Evolutionary conservation across 176 grass and related monocot genomes (phyloP), one percentile per base, ranked within the genome.

Genomic region (Eragrostis curvula): DNA sequence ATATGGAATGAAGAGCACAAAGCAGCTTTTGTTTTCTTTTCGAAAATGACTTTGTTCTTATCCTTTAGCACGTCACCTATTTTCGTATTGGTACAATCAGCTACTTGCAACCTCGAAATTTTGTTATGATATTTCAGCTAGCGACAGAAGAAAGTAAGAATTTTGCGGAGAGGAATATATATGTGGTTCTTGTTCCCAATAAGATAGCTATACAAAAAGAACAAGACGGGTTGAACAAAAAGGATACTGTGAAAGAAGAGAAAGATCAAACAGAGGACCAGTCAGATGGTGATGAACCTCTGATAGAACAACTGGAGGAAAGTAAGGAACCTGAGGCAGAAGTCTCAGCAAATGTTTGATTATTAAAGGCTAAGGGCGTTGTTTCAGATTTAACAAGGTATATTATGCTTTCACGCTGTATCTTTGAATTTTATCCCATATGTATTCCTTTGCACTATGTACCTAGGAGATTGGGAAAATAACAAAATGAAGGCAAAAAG

Each of bases 191-290:
- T 65, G 82, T 86, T 74, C 96, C 96, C 64, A 98, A 95, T 79
- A 98, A 98, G 88, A 66, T 81, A 86, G 85, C 81, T 53, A 83
- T 93, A 83, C 96, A 98, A 81, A 98, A 94, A 89, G 89, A 90
- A 48, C 90, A 91, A 74, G 89, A 84, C 56, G 85, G 71, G 47
- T 44, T 84, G 27, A 91, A 90, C 86, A 98, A 83, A 89, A 93
- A 91, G 55, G 86, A 78, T 76, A 51, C 50, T 18, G 86, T 3
- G 24, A 67, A 53, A 86, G 85, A 71, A 77, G 70, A 66, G 0
- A 41, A 3, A 15, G 82, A 85, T 2, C 45, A 84, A 82, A 21
- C 12, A 12, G 70, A 89, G 13, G 85, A 85, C 7, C 45, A 84
- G 78, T 40, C 12, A 28, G 63, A 87, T 11, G 74, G 16, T 20